Base-by-base conservation (phyloP, 192 early-diverging fungal genomes). In the Phlyctochytrium arcticum region DNA sequence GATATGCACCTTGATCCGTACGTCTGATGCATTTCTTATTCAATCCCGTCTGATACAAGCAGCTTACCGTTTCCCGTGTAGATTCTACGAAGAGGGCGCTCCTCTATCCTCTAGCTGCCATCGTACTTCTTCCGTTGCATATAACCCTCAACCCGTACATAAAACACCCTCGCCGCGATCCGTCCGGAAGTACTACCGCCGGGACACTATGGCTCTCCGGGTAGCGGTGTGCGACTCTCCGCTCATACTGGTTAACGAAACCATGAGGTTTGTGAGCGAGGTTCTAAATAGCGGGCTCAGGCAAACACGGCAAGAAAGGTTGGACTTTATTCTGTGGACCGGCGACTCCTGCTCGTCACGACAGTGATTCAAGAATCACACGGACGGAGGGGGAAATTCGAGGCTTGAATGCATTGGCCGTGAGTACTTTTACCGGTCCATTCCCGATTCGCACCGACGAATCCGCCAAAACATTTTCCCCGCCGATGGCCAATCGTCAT, bases 321-420 rank as follows among this genome's bases (percentile, higher is more conserved):
- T 67, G 12, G 61, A 72, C 6, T 69, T 76, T 51, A 67, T 76
- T 5, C 30, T 76, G 29, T 72, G 69, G 69, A 76, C 75, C 0
- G 75, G 75, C 35, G 75, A 76, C 33, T 66, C 58, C 26, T 70
- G 70, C n/a, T n/a, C 48, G 66, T 21, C 75, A 76, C 57, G 75
- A 76, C 48, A 61, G 51, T 34, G 70, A 73, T 48, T 12, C 36
- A 6, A 23, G 42, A 19, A 57, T 60, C 30, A 17, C 26, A 10
- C 54, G 75, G 7, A 74, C 59, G 8, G 19, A 35, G 6, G 30
- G 26, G 2, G 75, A 76, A 32, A 57, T 71, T 24, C 30, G 65
- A 19, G 26, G 32, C 17, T 30, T 60, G n/a, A 76, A 76, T 31
- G 24, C 7, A 4, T 7, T 70, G 5, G 62, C 62, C 10, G 46